These are phyloP conservation scores for Yamadazyma takamatsuzukensis DNA, from an alignment of 805 yeast species.

Conservation along the genomic window DNA sequence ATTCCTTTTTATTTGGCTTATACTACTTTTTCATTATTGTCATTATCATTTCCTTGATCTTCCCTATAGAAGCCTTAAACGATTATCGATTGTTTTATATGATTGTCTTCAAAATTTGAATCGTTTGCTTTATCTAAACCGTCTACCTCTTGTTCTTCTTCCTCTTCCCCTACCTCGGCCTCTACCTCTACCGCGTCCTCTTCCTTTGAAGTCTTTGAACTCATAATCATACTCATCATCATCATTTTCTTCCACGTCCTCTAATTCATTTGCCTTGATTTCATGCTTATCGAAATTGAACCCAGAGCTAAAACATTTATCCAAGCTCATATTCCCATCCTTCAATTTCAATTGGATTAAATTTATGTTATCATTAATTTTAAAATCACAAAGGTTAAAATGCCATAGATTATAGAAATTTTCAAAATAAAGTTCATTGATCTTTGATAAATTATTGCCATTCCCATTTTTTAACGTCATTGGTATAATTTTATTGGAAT, in stretches of 20 bases:
- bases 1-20: too few relatives aligned
- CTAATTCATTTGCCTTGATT: constrained; percentile 9
- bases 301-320: constrained; percentile 51
- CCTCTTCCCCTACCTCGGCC: constrained; percentile 12
- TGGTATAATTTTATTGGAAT: constrained; percentile 40
- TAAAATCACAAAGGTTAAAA: constrained; percentile 62
- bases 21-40: too few relatives aligned
- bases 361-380: constrained; percentile 13
- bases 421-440: constrained; percentile 58
- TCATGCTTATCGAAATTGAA: constrained; percentile 55
- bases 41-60: too few relatives aligned
- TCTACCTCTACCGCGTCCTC: constrained; percentile 15
- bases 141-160: constrained; percentile 16
- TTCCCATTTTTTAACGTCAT: constrained; percentile 29
- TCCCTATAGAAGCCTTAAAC: too few relatives aligned
- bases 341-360: constrained; percentile 45
- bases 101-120: neutral
- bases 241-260: constrained; percentile 11
- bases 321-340: constrained; percentile 48
- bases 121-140: constrained; percentile 1
- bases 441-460: constrained; percentile 21
- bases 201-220: constrained; percentile 13
- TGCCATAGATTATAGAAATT: constrained; percentile 78
- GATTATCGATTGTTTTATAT: too few relatives aligned
- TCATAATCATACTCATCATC: constrained; percentile 6